Evolutionary conservation across 495 filamentous ascomycete genomes (phyloP), one percentile per base, ranked within the genome.

Genomic region (Trichoderma parareesei): DNA sequence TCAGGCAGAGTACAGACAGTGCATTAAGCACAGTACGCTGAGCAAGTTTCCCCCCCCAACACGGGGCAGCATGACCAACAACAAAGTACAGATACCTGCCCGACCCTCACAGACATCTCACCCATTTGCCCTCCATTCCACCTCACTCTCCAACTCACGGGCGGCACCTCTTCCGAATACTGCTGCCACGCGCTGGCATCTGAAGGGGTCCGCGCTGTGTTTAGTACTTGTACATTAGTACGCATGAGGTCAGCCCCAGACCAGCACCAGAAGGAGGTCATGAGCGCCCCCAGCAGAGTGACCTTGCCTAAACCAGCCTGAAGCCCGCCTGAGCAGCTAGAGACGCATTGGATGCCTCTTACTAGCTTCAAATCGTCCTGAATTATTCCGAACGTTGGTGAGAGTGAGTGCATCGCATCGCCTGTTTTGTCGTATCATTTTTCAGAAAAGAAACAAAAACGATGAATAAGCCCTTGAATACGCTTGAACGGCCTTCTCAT

Each of bases 291-390:
- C 53, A 57, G 18, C 6, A 27, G 7, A 9, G 53, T 27, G 53
- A 10, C 33, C 16, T 57, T 37, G 53, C 53, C 53, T 57, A 57
- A 57, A 57, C 20, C 53, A 57, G 53, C 53, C 8, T 11, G 13
- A 9, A 33, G 53, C 20, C 18, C 48, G 53, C 53, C 35, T 57
- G 53, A 57, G 53, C 53, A 57, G 27, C 53, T 9, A 57, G 37
- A 57, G 53, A 57, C 53, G 53, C 37, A 57, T 35, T 57, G 53
- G 53, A 57, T 57, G 53, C 27, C 27, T 27, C 27, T 27, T 27
- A n/a, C n/a, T n/a, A 27, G 27, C 27, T 27, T 27, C 27, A 2
- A 27, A 27, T 27, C 27, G 27, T 1, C 27, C 2, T 27, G 1
- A 27, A 27, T 27, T 27, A 27, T 27, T 27, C 27, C 27, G 27